phyloP scores from a whole-genome alignment of 176 grass and related monocot species.

The Puya raimondii region DNA sequence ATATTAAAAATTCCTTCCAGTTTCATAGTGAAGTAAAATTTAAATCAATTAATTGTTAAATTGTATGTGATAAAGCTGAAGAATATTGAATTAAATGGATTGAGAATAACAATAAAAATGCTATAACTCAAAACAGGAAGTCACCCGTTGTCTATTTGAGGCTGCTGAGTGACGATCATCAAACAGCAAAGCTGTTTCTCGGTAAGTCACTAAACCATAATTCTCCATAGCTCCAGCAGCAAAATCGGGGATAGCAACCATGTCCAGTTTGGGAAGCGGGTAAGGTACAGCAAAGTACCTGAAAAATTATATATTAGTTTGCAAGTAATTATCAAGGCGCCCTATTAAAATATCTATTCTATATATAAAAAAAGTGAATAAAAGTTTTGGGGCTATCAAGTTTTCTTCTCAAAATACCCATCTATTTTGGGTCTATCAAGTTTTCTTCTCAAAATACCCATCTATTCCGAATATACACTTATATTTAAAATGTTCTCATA shows the following conservation, averaged over 20 bases:
- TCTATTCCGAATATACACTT: no score
- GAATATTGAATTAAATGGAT: neutral
- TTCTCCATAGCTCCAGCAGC: slow-evolving; percentile 85
- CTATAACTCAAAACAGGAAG: neutral
- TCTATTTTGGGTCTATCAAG: no score
- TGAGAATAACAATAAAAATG: slow-evolving; percentile 13
- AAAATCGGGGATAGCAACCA: slow-evolving; percentile 96
- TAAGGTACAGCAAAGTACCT: slow-evolving; percentile 90
- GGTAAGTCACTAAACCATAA: slow-evolving; percentile 89
- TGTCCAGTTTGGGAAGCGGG: slow-evolving; percentile 88
- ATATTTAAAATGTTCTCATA: no score
- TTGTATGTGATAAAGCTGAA: neutral
- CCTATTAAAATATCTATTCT: neutral
- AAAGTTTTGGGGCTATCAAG: no score
- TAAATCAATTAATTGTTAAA: neutral
- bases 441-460: no score
- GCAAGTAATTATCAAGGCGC: neutral
- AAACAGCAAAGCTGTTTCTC: slow-evolving; percentile 74
- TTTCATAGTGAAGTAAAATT: slow-evolving; percentile 6
- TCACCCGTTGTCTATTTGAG: slow-evolving; percentile 78
- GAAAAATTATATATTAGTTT: slow-evolving; percentile 11
- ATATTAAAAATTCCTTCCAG: neutral
- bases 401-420: no score
- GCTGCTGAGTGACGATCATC: slow-evolving; percentile 80
- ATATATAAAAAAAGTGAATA: no score